Evolutionary conservation across 257 asterid genomes (phyloP).

Genomic region (Coffea canephora): DNA sequence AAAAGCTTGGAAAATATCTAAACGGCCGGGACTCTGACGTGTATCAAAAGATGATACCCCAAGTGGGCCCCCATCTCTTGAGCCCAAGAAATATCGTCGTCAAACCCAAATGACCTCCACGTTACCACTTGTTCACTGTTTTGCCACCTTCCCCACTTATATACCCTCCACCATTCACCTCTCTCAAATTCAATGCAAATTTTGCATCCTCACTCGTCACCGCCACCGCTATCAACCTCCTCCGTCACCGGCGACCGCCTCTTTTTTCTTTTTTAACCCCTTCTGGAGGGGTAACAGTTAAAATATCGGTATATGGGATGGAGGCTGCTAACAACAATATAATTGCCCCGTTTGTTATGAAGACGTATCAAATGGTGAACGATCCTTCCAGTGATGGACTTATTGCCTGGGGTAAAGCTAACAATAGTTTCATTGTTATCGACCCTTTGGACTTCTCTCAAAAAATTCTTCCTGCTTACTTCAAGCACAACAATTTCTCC

Average conservation of each 20-base stretch:
- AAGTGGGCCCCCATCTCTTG: conserved; percentile 10
- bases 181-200: conserved; percentile 21
- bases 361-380: conserved; percentile 83
- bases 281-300: background rate
- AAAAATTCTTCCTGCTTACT: conserved; percentile 62
- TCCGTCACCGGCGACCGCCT: background rate
- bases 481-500: conserved; percentile 90
- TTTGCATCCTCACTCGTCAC: conserved; percentile 6
- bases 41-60: conserved; percentile 9
- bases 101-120: conserved; percentile 26
- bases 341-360: conserved; percentile 69
- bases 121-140: conserved; percentile 23
- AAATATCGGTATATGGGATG: conserved; percentile 30
- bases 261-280: background rate
- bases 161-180: background rate
- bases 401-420: conserved; percentile 60
- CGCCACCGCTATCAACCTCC: background rate
- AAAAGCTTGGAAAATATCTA: conserved; percentile 15
- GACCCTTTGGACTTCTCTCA: conserved; percentile 74
- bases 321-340: conserved; percentile 30
- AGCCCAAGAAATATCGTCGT: conserved; percentile 23
- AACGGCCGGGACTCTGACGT: conserved; percentile 9
- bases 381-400: conserved; percentile 56
- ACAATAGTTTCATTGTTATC: conserved; percentile 61
- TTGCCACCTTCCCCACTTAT: conserved; percentile 15